Conservation (phyloP, 2,329 filamentous ascomycete genomes). For the Aspergillus sp. region DNA sequence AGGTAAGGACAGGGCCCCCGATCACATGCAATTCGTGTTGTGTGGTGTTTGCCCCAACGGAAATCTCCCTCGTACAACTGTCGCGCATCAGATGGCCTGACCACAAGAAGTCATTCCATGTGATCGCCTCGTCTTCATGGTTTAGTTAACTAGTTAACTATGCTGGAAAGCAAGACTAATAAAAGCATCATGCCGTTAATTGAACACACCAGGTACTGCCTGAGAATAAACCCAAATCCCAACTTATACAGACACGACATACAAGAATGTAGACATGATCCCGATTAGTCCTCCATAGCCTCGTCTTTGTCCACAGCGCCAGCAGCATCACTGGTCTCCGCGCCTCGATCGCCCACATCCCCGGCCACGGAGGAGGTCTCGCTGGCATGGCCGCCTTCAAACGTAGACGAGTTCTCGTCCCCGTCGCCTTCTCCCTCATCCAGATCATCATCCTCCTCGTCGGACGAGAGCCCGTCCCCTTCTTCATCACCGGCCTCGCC, state of each 20-base stretch:
- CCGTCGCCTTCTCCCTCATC: constrained; percentile 31
- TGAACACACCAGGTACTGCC: neutral
- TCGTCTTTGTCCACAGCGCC: constrained; percentile 26
- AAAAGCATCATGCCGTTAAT: no score
- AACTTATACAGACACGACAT: neutral
- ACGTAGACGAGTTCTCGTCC: constrained; percentile 33
- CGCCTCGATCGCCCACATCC: constrained; percentile 11
- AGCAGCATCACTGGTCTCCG: constrained; percentile 2
- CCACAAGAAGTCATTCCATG: no score
- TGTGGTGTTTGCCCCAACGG: no score
- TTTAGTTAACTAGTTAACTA: no score
- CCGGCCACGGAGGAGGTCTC: constrained; percentile 30
- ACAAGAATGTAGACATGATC: neutral
- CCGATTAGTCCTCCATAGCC: constrained; percentile 25
- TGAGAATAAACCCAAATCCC: neutral
- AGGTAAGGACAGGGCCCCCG: no score
- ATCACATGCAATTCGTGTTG: no score
- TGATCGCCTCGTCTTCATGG: no score
- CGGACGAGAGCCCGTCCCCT: constrained; percentile 25
- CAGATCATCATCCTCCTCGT: constrained; percentile 34
- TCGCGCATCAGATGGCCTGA: no score
- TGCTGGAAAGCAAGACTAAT: no score
- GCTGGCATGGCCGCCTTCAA: constrained; percentile 32
- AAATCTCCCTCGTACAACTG: no score
- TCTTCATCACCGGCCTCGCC: constrained; percentile 28